Conservation (phyloP, 106 monocot species). For the Acanthochlamys bracteata region DNA sequence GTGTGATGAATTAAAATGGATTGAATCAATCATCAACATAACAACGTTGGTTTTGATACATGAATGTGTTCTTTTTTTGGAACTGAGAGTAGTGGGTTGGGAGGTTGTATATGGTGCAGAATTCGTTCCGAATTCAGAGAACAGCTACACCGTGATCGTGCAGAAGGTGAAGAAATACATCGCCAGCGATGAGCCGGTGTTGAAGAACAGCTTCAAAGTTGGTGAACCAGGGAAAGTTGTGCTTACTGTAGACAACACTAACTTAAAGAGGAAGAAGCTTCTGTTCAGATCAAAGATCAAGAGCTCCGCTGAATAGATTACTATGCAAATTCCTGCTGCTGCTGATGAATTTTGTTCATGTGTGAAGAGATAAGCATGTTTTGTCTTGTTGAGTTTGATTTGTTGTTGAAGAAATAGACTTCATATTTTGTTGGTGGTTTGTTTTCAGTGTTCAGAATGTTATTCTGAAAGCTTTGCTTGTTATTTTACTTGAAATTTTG, state of each 20-base stretch:
- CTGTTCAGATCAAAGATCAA: conserved; percentile 32
- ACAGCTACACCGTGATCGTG: conserved; percentile 45
- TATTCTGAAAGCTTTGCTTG: too few species aligned
- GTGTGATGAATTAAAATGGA: too few species aligned
- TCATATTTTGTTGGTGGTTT: neutral
- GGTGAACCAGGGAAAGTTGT: conserved; percentile 49
- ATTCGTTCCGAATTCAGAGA: conserved; percentile 43
- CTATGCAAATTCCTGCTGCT: neutral
- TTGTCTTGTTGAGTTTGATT: neutral
- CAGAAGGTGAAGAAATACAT: conserved; percentile 39
- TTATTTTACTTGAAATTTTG: too few species aligned
- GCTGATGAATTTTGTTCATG: neutral
- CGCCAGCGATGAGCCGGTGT: conserved; percentile 24
- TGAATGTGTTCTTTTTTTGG: conserved; percentile 31
- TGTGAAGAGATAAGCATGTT: too few species aligned
- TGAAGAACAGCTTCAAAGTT: conserved; percentile 25
- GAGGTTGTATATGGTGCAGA: conserved; percentile 40
- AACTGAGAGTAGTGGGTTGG: conserved; percentile 52
- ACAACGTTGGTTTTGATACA: neutral
- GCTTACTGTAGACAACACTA: conserved; percentile 46
- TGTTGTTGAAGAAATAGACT: neutral
- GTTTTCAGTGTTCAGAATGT: neutral
- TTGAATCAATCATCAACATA: too few species aligned
- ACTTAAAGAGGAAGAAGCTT: conserved; percentile 49
- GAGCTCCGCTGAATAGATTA: neutral